Conservation (phyloP, 192 early-diverging fungal genomes). For the Linnemannia zychae region DNA sequence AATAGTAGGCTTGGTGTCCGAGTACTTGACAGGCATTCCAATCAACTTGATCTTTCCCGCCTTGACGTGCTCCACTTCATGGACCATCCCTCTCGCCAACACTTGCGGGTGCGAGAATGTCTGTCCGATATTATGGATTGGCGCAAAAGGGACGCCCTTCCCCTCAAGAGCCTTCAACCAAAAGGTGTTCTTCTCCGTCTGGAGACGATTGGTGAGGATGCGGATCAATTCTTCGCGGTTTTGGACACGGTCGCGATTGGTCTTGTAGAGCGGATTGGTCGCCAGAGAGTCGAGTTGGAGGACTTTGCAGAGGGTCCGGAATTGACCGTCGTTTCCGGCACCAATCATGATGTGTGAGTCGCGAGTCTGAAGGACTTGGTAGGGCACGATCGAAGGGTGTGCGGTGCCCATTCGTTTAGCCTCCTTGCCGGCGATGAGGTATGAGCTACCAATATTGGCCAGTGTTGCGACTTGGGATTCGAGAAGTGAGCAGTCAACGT, state of each 20-base stretch:
- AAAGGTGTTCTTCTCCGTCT: slow-evolving; percentile 63
- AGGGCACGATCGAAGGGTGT: slow-evolving; percentile 93
- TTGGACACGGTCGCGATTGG: slow-evolving; percentile 79
- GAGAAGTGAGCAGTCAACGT: slow-evolving; percentile 87
- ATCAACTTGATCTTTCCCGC: slow-evolving; percentile 83
- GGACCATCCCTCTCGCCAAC: slow-evolving; percentile 76
- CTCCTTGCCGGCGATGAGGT: slow-evolving; percentile 85
- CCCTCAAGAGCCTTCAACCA: slow-evolving; percentile 77
- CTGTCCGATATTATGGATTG: slow-evolving; percentile 59
- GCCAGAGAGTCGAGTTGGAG: slow-evolving; percentile 67
- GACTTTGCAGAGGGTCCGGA: slow-evolving; percentile 71
- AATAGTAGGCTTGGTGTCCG: slow-evolving; percentile 70
- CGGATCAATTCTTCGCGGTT: slow-evolving; percentile 75
- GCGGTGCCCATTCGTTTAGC: slow-evolving; percentile 86
- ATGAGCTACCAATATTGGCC: slow-evolving; percentile 91
- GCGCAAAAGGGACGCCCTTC: slow-evolving; percentile 83
- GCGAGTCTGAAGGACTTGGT: slow-evolving; percentile 84
- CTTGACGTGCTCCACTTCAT: slow-evolving; percentile 84
- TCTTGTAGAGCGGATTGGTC: slow-evolving; percentile 67
- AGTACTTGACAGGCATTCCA: slow-evolving; percentile 82
- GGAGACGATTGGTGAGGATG: slow-evolving; percentile 67
- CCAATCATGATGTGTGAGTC: slow-evolving; percentile 91
- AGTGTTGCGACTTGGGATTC: slow-evolving; percentile 90
- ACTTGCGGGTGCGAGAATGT: slow-evolving; percentile 76
- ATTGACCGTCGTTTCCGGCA: slow-evolving; percentile 91